Percentiles rank a stretch among this genome's conserved stretches.
phyloP scores from a whole-genome alignment of 2,329 filamentous ascomycete genomes.

The Stagonosporopsis rhizophila region DNA sequence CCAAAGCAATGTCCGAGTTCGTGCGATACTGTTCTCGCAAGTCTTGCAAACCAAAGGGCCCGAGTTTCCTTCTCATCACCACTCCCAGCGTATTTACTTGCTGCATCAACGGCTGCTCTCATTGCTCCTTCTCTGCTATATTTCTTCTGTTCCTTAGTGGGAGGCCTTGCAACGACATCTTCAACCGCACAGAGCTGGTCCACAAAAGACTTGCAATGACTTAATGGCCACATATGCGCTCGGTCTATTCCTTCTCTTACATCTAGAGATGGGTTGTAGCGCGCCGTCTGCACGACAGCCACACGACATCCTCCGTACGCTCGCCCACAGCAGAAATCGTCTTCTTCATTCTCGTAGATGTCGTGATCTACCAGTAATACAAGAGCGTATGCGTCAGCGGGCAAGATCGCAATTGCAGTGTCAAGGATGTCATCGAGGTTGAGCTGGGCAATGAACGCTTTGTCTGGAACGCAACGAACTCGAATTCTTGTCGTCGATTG shows the following conservation, averaged over 20 bases:
- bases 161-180: conserved; percentile 22
- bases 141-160: conserved; percentile 21
- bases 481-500: conserved; percentile 49
- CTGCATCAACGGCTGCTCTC: conserved; percentile 24
- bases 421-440: conserved; percentile 69
- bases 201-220: conserved; percentile 65
- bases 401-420: conserved; percentile 60
- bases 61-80: not conserved
- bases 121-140: conserved; percentile 21
- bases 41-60: conserved; percentile 64
- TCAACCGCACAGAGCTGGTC: conserved; percentile 48
- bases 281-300: conserved; percentile 66
- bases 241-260: conserved; percentile 53
- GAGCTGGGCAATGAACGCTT: conserved; percentile 59
- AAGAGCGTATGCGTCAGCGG: conserved; percentile 65
- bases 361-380: conserved; percentile 67
- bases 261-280: conserved; percentile 65
- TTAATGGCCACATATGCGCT: conserved; percentile 68
- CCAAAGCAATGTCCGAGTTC: conserved; percentile 73
- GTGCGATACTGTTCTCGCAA: conserved; percentile 64
- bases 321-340: conserved; percentile 68
- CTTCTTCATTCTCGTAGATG: conserved; percentile 69
- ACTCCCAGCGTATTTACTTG: not conserved
- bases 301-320: conserved; percentile 71
- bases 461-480: conserved; percentile 61